Percentiles rank a stretch among this genome's conserved stretches.
Evolutionary conservation across 2,329 filamentous ascomycete species (phyloP).

Genomic region (Lasiodiplodia theobromae): DNA sequence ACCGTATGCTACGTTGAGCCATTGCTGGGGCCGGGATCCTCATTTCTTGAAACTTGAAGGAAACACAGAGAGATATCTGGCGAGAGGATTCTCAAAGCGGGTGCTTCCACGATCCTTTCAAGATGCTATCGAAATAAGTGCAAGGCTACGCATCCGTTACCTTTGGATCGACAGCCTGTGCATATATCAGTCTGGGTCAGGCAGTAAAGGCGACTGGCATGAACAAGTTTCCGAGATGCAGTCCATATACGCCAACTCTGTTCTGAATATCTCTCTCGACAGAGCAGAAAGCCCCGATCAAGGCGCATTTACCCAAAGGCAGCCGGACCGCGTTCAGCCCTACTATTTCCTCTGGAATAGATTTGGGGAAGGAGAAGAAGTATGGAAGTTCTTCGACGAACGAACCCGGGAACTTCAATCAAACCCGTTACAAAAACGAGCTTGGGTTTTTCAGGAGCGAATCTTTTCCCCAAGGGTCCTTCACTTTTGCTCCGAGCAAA

Average conservation of each 20-base stretch:
- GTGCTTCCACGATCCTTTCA: conserved; percentile 11
- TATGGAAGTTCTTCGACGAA: not conserved
- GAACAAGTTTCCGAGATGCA: conserved; percentile 10
- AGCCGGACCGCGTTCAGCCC: not conserved
- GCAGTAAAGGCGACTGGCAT: not conserved
- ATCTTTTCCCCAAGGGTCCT: not conserved
- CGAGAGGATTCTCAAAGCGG: not conserved
- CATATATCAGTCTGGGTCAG: not conserved
- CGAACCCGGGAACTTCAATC: not conserved
- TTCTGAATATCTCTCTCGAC: conserved; percentile 5
- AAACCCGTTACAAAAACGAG: not conserved
- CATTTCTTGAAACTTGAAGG: not conserved
- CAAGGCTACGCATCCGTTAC: not conserved
- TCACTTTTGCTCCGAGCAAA: not conserved
- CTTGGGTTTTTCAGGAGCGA: not conserved
- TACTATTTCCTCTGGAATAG: not conserved
- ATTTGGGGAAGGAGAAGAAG: not conserved
- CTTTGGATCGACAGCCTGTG: conserved; percentile 13
- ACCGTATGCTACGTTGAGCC: conserved; percentile 10
- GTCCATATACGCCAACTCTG: not conserved
- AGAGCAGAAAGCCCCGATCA: not conserved
- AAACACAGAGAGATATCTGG: not conserved
- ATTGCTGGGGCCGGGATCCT: conserved; percentile 4
- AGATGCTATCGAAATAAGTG: not conserved
- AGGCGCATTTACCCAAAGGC: not conserved